Evolutionary conservation across 768 basidiomycete genomes (phyloP).

Genomic region (Lentinula aciculospora): DNA sequence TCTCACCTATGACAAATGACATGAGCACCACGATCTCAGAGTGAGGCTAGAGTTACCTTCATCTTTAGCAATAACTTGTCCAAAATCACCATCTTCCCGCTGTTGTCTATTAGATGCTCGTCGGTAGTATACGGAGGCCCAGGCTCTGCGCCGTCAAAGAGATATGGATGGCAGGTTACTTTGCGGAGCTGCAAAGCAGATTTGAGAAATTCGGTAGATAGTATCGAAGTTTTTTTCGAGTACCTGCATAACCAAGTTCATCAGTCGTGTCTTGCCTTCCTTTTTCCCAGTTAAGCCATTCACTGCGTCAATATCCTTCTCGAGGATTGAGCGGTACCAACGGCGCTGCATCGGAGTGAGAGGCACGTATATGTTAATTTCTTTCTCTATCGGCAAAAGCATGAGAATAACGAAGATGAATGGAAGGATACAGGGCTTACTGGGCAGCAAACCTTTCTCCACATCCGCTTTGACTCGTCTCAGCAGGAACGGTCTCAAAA

Average conservation of each 20-base stretch:
- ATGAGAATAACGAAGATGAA: not conserved
- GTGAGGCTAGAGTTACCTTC: constrained; percentile 38
- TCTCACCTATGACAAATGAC: constrained; percentile 31
- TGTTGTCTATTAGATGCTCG: constrained; percentile 91
- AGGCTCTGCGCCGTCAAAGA: constrained; percentile 96
- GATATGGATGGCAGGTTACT: constrained; percentile 87
- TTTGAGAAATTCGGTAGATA: not conserved
- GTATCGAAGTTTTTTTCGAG: constrained; percentile 8
- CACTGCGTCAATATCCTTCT: constrained; percentile 98
- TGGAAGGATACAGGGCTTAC: constrained; percentile 31
- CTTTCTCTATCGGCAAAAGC: constrained; percentile 63
- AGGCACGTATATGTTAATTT: constrained; percentile 97
- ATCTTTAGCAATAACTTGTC: constrained; percentile 86
- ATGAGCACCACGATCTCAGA: not conserved
- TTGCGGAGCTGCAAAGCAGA: constrained; percentile 51
- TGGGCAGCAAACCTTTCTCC: constrained; percentile 92
- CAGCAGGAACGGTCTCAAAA: constrained; percentile 89
- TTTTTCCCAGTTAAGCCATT: constrained; percentile 96
- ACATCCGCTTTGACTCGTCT: constrained; percentile 95
- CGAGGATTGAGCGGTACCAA: constrained; percentile 93
- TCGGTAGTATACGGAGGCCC: constrained; percentile 98
- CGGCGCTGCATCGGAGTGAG: constrained; percentile 97
- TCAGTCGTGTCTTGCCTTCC: constrained; percentile 93
- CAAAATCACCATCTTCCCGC: constrained; percentile 96
- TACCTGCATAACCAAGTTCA: constrained; percentile 99